phyloP scores from a whole-genome alignment of 2,329 filamentous ascomycete genomes.

The Coniochaeta sp. region DNA sequence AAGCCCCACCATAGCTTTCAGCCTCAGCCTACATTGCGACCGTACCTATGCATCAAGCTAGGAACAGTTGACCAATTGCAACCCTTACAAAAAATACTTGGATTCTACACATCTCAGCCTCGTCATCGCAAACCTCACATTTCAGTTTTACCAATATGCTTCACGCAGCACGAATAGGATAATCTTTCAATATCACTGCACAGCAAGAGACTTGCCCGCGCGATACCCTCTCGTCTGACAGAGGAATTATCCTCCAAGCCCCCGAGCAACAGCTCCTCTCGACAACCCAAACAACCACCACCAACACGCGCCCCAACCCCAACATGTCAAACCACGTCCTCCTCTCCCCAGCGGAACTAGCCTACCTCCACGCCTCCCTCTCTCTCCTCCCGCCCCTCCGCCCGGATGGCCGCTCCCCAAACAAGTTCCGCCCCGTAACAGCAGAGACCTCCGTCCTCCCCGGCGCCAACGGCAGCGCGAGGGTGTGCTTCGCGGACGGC shows the following conservation, averaged over 20 bases:
- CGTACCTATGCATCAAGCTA: constrained; percentile 8
- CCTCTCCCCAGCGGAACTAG: constrained; percentile 91
- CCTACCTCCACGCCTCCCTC: constrained; percentile 87
- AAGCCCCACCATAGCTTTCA: background rate
- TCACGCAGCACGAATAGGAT: background rate
- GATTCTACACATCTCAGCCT: background rate
- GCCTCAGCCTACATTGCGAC: constrained; percentile 10
- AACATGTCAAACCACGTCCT: constrained; percentile 64
- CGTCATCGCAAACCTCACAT: background rate
- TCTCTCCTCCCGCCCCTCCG: constrained; percentile 76
- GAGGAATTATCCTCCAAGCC: no score
- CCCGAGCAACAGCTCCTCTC: no score
- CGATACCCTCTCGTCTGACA: no score
- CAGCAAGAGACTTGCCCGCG: no score
- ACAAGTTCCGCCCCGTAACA: constrained; percentile 82
- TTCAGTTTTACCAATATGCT: background rate
- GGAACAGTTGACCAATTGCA: constrained; percentile 6
- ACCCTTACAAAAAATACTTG: background rate
- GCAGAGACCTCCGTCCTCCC: constrained; percentile 90
- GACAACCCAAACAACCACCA: no score
- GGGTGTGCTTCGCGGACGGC: constrained; percentile 90
- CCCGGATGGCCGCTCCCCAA: constrained; percentile 76
- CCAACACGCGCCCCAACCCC: no score
- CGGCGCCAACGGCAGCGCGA: constrained; percentile 82
- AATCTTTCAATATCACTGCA: no score